Evolutionary conservation across 2,329 filamentous ascomycete genomes (phyloP).

Genomic region (Curvularia lunata): DNA sequence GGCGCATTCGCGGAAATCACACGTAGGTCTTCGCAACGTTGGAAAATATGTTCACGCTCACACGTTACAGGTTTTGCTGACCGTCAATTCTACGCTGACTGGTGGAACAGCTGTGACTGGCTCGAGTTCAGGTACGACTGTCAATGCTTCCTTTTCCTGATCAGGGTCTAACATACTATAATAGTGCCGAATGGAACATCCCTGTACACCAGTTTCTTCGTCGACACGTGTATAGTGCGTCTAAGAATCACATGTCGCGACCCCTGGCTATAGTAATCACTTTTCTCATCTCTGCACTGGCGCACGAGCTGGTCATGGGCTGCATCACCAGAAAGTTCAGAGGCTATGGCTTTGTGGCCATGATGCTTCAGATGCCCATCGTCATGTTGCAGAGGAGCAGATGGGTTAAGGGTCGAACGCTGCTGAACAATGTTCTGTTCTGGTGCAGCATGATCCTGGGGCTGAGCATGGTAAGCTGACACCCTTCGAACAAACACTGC

Average conservation of each 20-base stretch:
- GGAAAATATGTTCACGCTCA: background rate
- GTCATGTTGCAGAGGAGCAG: conserved; percentile 86
- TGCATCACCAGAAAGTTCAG: conserved; percentile 97
- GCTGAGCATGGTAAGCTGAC: conserved; percentile 73
- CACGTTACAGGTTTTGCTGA: conserved; percentile 8
- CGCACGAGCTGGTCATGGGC: conserved; percentile 95
- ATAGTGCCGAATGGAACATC: conserved; percentile 54
- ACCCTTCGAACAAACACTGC: conserved; percentile 19
- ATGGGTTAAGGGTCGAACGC: conserved; percentile 74
- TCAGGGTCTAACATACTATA: background rate
- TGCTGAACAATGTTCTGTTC: conserved; percentile 78
- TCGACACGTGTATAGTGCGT: conserved; percentile 89
- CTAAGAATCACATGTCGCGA: conserved; percentile 75
- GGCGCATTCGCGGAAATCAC: conserved; percentile 96
- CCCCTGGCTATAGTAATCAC: conserved; percentile 84
- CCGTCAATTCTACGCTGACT: conserved; percentile 52
- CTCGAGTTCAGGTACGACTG: conserved; percentile 80
- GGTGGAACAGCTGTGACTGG: conserved; percentile 81
- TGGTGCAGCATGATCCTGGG: conserved; percentile 93
- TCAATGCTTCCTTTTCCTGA: background rate
- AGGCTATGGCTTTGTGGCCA: conserved; percentile 90
- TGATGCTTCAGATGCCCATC: conserved; percentile 97
- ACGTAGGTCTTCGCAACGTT: conserved; percentile 45
- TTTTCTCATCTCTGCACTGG: conserved; percentile 86
- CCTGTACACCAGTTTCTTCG: conserved; percentile 82